Percentiles rank a stretch among this genome's conserved stretches.
Conservation (phyloP, 202 grass and related monocot species). For the Alloteropsis angusta region DNA sequence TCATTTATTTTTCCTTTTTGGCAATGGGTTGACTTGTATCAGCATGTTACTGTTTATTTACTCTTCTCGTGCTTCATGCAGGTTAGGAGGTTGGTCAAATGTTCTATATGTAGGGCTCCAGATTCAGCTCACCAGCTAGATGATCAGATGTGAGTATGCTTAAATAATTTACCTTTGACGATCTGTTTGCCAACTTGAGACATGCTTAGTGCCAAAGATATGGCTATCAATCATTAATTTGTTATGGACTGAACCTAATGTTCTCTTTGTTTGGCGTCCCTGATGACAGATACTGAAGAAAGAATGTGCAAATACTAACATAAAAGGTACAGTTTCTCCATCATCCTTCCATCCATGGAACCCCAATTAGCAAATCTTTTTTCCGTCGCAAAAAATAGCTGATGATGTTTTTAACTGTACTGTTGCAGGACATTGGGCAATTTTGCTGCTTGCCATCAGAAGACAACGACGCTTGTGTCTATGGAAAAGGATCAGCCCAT, state of each 20-base stretch:
- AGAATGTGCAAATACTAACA: conserved; percentile 45
- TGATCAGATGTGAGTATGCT: conserved; percentile 32
- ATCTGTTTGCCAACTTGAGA: conserved; percentile 25
- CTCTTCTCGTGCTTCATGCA: not conserved
- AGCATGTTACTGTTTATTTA: conserved; percentile 3
- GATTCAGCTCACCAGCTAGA: conserved; percentile 36
- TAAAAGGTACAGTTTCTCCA: conserved; percentile 33
- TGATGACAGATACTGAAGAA: conserved; percentile 23
- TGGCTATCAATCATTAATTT: not conserved
- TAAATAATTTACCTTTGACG: not conserved
- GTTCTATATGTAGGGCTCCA: conserved; percentile 29
- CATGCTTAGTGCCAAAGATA: conserved; percentile 21
- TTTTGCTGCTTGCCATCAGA: conserved; percentile 28
- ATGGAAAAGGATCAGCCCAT: conserved; percentile 31
- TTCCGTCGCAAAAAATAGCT: not conserved
- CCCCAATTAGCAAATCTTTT: not conserved
- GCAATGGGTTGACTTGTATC: not conserved
- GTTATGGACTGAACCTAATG: not conserved
- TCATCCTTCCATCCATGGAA: not conserved
- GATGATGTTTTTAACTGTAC: not conserved
- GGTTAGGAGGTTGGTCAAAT: conserved; percentile 26
- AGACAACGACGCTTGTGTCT: not conserved
- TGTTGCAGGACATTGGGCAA: conserved; percentile 32
- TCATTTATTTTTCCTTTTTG: not conserved
- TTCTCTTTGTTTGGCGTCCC: conserved; percentile 9